Conservation (phyloP, 768 basidiomycete species). For the Mycena belliarum region DNA sequence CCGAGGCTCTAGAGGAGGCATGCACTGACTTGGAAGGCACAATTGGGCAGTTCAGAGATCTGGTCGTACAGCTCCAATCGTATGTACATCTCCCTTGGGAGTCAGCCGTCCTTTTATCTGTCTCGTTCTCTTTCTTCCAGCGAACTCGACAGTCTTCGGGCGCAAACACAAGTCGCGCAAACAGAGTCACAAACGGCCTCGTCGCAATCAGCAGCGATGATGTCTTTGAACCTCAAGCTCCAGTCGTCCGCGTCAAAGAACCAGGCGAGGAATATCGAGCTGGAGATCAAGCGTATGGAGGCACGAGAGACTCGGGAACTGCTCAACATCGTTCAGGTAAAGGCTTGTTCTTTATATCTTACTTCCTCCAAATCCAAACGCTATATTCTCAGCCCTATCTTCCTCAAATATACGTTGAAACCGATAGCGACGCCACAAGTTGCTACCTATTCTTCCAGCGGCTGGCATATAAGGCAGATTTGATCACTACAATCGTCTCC, state of each 20-base stretch:
- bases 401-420: constrained; percentile 86
- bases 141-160: constrained; percentile 81
- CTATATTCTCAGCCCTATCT: constrained; percentile 72
- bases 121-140: constrained; percentile 37
- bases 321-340: constrained; percentile 79
- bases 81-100: constrained; percentile 31
- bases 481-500: constrained; percentile 81
- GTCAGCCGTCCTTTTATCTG: not conserved
- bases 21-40: constrained; percentile 87
- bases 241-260: constrained; percentile 91
- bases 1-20: constrained; percentile 71
- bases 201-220: constrained; percentile 88
- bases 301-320: constrained; percentile 81
- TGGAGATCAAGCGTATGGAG: constrained; percentile 85
- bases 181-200: constrained; percentile 80
- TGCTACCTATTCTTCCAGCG: constrained; percentile 94
- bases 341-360: not conserved
- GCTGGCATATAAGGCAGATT: constrained; percentile 80
- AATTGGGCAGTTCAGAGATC: constrained; percentile 89
- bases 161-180: constrained; percentile 84
- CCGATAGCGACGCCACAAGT: constrained; percentile 84
- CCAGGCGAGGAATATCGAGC: constrained; percentile 85
- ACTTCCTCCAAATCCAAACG: constrained; percentile 1
- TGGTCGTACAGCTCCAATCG: constrained; percentile 84
- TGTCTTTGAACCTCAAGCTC: constrained; percentile 92